Evolutionary conservation across 192 early-diverging fungal species (phyloP).

Genomic region (Podila horticola): DNA sequence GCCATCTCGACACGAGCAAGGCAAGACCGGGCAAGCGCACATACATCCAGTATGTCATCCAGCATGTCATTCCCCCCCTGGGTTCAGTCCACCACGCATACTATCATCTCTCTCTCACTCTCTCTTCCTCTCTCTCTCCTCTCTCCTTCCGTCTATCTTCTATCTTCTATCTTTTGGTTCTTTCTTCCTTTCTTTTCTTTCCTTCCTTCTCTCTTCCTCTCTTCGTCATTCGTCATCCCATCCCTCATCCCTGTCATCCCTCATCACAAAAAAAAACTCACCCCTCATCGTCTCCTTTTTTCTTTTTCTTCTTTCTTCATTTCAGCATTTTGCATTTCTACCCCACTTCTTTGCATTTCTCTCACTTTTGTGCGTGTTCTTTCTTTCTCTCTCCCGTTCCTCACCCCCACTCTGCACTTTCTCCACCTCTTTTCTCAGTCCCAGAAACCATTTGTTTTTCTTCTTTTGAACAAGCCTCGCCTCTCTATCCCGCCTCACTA

Average conservation of each 20-base stretch:
- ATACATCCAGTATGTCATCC: no score
- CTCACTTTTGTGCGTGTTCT: not conserved
- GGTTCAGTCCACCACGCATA: not conserved
- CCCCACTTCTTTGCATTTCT: constrained; percentile 16
- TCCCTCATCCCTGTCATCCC: constrained; percentile 5
- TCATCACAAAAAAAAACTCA: constrained; percentile 3
- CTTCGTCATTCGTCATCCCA: not conserved
- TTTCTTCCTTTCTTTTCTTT: not conserved
- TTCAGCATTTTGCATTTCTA: not conserved
- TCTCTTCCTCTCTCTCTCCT: not conserved
- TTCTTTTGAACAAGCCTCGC: constrained; percentile 15
- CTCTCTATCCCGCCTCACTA: constrained; percentile 1
- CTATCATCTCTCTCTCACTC: not conserved
- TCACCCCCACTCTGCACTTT: not conserved
- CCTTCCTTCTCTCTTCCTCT: not conserved
- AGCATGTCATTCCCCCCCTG: no score
- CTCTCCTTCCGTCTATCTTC: not conserved
- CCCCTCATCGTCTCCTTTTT: not conserved
- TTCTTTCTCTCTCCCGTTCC: not conserved
- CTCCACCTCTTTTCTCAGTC: not conserved
- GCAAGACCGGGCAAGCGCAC: no score
- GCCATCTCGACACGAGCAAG: no score
- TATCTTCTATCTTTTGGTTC: not conserved
- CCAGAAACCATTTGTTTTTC: not conserved
- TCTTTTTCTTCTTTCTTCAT: no score